A percentile compares a stretch with the other conserved stretches of the same genome.
Conservation (phyloP, 83 land plant species). For the Diphasiastrum complanatum region DNA sequence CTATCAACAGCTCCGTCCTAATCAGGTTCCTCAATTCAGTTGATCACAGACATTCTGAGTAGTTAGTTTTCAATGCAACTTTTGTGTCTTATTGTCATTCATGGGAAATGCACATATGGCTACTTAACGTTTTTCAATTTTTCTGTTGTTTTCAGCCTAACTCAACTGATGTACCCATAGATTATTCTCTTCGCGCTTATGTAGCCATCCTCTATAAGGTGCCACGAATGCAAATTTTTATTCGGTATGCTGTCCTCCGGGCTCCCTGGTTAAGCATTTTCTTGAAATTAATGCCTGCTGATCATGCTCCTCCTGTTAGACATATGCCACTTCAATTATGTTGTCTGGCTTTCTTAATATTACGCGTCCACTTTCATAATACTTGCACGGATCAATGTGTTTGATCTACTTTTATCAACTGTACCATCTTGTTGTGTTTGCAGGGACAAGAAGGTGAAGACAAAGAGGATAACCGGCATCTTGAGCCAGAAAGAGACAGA, state of each 20-base stretch:
- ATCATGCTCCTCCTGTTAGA: too few species aligned
- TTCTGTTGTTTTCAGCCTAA: conserved; percentile 7
- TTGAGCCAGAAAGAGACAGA: conserved; percentile 11
- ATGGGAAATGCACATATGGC: background rate
- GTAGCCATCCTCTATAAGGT: conserved; percentile 10
- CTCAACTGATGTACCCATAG: conserved; percentile 12
- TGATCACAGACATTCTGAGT: background rate
- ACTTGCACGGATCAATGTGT: too few species aligned
- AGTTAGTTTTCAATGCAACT: background rate
- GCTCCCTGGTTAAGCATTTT: too few species aligned
- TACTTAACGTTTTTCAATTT: background rate
- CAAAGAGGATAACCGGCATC: conserved; percentile 8
- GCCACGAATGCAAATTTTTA: conserved; percentile 12
- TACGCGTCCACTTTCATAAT: too few species aligned
- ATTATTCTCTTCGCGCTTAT: conserved; percentile 17
- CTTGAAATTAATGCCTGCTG: too few species aligned
- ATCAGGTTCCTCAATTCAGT: background rate
- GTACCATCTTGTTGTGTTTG: too few species aligned
- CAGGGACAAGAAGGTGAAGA: conserved; percentile 13
- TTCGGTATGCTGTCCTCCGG: conserved; percentile 4
- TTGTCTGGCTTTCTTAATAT: too few species aligned
- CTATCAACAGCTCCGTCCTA: conserved; percentile 14
- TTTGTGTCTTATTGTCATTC: background rate
- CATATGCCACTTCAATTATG: too few species aligned
- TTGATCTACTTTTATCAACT: too few species aligned